Base-by-base conservation (phyloP, 2,329 filamentous ascomycete genomes). In the Lizonia empirigonia region DNA sequence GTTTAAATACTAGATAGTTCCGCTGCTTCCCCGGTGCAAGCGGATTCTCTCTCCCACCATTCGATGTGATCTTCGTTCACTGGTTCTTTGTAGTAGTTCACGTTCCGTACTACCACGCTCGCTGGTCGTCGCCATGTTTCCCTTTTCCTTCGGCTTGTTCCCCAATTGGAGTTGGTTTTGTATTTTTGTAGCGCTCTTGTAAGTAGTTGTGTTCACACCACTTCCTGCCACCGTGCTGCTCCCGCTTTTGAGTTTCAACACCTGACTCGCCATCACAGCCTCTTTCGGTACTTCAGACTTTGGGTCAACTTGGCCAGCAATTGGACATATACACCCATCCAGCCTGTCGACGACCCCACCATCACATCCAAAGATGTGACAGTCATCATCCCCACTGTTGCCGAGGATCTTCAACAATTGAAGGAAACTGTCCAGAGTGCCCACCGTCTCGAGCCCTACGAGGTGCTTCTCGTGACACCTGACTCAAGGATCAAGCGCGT, bases 321-420 rank as follows among this genome's bases (percentile, higher is more conserved):
- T 64, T 92, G 90, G 89, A 80, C 80, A 9, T 96, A 96, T 78
- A 89, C 86, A 74, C 91, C 92, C 20, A 89, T 91, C 56, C 89
- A 89, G 33, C 88, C 93, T 46, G 88, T 91, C 32, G 84, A 85
- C 51, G 89, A 91, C 57, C 91, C 93, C n/a, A 86, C 81, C 35
- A 87, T 91, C 70, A 90, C 86, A 22, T 83, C 86, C 26, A 78
- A 89, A 62, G 90, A 97, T 82, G 91, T 96, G 65, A 96, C 93
- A 5, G 91, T 97, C 58, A 90, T 97, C 64, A 89, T 97, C 55
- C 93, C 93, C 7, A 95, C 92, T 9, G 91, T 97, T 59, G 90
- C 95, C 69, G 90, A 91, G 54, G 86, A 85, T 56, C 91, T 93
- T 53, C 86, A 91, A 64, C 90, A 95, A 68, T 80, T 97, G 55